Evolutionary conservation across 2,329 filamentous ascomycete species (phyloP).

Genomic region (Pseudocercospora pini-densiflorae): DNA sequence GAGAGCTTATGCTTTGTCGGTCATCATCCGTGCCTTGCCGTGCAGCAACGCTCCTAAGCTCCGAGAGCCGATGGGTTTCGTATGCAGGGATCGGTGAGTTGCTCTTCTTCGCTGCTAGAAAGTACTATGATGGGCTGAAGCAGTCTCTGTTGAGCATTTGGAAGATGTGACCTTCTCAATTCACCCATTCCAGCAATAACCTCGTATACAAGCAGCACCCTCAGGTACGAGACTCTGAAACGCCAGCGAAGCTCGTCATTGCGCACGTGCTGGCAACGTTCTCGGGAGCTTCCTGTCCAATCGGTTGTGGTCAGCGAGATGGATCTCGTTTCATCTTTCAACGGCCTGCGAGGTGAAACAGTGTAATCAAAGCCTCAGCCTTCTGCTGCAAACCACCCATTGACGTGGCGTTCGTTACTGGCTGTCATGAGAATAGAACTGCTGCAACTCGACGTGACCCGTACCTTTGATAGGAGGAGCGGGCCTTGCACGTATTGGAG

Average conservation of each 20-base stretch:
- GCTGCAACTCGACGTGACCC: background rate
- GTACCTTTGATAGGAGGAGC: conserved; percentile 1
- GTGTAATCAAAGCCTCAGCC: conserved; percentile 1
- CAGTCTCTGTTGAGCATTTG: too few relatives aligned
- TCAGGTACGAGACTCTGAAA: background rate
- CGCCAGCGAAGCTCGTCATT: background rate
- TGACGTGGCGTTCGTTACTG: background rate
- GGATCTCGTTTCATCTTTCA: background rate
- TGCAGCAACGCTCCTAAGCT: background rate
- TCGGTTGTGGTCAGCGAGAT: background rate
- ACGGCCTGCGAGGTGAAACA: conserved; percentile 1
- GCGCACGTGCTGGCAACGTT: background rate
- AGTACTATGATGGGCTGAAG: background rate
- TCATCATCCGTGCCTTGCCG: background rate
- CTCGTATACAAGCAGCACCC: background rate
- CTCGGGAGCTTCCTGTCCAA: conserved; percentile 1
- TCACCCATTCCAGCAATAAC: background rate
- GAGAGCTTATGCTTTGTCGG: background rate
- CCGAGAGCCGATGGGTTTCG: background rate
- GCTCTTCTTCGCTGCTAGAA: background rate
- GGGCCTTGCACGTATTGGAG: background rate
- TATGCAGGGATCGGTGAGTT: background rate
- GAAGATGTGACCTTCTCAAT: background rate
- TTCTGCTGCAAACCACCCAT: conserved; percentile 8
- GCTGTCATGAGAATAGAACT: background rate